Evolutionary conservation across 202 grass and related monocot genomes (phyloP).

Genomic region (Panicum hallii): DNA sequence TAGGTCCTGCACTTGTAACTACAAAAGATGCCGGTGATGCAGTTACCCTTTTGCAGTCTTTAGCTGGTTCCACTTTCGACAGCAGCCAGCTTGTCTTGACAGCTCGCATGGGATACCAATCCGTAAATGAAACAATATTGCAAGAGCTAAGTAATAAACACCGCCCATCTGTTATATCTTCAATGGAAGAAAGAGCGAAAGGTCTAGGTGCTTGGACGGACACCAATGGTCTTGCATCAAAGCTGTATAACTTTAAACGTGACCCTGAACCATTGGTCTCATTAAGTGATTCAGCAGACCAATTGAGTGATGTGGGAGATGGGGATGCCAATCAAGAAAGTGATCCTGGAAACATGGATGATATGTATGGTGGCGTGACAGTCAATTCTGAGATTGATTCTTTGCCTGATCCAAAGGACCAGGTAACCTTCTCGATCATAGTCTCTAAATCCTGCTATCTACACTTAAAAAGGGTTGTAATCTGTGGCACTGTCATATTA

Average conservation of each 20-base stretch:
- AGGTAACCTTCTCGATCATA: conserved; percentile 56
- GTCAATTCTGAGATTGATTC: conserved; percentile 84
- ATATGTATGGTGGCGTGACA: conserved; percentile 65
- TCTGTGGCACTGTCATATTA: conserved; percentile 6
- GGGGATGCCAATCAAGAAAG: conserved; percentile 60
- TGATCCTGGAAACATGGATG: conserved; percentile 63
- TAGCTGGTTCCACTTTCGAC: conserved; percentile 98
- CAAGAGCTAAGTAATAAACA: conserved; percentile 88
- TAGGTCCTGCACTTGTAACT: conserved; percentile 93
- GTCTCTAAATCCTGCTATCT: conserved; percentile 14
- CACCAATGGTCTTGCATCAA: conserved; percentile 75
- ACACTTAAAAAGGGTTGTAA: conserved; percentile 7
- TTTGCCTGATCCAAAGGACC: conserved; percentile 91
- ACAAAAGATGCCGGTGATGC: conserved; percentile 98
- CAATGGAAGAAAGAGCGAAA: conserved; percentile 89
- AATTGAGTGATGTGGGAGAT: conserved; percentile 56
- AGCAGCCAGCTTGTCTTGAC: conserved; percentile 99
- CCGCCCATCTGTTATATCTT: conserved; percentile 76
- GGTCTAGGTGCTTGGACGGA: conserved; percentile 70
- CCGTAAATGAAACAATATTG: conserved; percentile 74
- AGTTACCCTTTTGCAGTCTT: conserved; percentile 92
- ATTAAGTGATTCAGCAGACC: conserved; percentile 52
- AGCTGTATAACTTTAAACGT: conserved; percentile 92
- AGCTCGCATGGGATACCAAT: conserved; percentile 97
- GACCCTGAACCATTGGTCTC: conserved; percentile 86